phyloP scores from a whole-genome alignment of 257 asterid genomes.

The Nicotiana benthamiana region DNA sequence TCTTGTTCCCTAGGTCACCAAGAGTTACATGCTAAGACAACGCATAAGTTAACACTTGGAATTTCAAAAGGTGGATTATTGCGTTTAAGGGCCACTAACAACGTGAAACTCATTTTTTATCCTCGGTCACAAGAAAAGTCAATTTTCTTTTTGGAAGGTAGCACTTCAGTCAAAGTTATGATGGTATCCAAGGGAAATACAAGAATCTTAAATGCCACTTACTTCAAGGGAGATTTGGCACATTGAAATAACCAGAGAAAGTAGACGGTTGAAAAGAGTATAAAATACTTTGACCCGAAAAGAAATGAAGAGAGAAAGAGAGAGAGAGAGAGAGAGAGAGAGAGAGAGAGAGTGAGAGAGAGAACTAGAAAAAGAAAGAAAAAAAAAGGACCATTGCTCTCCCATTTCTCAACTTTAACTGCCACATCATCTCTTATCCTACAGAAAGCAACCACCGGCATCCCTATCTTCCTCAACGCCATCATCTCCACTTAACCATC shows the following conservation, averaged over 20 bases:
- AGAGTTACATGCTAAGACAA: not conserved
- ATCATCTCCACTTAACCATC: not conserved
- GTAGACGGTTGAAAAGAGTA: not conserved
- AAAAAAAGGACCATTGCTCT: not conserved
- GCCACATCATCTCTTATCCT: not conserved
- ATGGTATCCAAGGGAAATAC: not conserved
- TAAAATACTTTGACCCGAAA: not conserved
- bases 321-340: too few species aligned
- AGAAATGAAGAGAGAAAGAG: too few species aligned
- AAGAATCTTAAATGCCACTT: not conserved
- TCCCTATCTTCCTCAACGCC: not conserved
- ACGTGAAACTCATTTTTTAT: not conserved
- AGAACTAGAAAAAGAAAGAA: not conserved
- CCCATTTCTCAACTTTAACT: not conserved
- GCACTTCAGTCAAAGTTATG: not conserved
- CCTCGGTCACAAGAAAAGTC: not conserved
- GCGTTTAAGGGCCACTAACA: not conserved
- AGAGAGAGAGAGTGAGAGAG: too few species aligned
- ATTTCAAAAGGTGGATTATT: not conserved
- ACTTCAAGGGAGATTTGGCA: not conserved
- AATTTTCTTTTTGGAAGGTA: not conserved
- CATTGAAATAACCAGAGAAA: not conserved
- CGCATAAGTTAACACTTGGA: not conserved
- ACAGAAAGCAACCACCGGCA: not conserved
- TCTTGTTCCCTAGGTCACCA: constrained; percentile 1